Percentiles rank a stretch among this genome's conserved stretches.
phyloP scores from a whole-genome alignment of 148 eudicot species.

The Pouteria glomerata region DNA sequence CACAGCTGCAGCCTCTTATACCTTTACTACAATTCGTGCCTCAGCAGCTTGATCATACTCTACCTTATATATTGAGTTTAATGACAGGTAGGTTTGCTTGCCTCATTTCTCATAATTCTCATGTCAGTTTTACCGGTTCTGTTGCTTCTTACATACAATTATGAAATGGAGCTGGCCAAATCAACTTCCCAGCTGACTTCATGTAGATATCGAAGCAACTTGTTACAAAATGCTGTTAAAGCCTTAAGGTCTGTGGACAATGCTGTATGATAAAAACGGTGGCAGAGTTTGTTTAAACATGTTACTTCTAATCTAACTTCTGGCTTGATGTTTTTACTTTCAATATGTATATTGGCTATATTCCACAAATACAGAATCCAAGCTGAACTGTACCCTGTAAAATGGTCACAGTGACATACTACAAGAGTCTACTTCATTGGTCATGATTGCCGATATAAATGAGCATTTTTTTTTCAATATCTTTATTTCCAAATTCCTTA shows the following conservation, averaged over 20 bases:
- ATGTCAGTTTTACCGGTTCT: neutral
- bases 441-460: neutral
- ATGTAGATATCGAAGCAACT: neutral
- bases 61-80: slow-evolving; percentile 34
- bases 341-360: neutral
- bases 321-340: no score
- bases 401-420: neutral
- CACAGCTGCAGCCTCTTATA: slow-evolving; percentile 39
- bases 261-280: neutral
- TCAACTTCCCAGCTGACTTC: neutral
- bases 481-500: neutral
- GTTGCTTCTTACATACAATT: neutral
- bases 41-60: slow-evolving; percentile 25
- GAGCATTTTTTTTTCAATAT: neutral
- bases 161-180: neutral
- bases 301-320: neutral
- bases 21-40: slow-evolving; percentile 44
- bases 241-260: neutral
- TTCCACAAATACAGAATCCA: neutral
- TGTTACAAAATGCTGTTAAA: neutral
- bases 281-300: neutral
- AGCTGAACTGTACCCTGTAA: neutral
- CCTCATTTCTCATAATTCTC: neutral
- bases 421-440: neutral
- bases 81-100: slow-evolving; percentile 50